phyloP scores from a whole-genome alignment of 305 asterid genomes.

The Lippia alba region DNA sequence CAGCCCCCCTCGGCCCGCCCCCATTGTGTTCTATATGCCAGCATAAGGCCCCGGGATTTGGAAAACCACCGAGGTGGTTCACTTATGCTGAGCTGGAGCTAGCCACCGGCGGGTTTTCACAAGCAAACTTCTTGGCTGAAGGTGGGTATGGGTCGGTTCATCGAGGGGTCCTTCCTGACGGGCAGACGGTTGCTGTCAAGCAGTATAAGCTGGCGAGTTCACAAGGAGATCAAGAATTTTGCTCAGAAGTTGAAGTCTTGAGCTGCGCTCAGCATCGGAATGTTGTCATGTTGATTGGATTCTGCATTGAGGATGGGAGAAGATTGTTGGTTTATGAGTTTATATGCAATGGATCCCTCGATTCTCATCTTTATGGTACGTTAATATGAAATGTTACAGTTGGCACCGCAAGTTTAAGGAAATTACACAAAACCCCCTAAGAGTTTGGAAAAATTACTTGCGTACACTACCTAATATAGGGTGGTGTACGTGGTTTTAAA shows the following conservation, averaged over 20 bases:
- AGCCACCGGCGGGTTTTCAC: conserved; percentile 90
- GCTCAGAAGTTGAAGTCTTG: conserved; percentile 96
- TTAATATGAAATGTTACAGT: too few relatives aligned
- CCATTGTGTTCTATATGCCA: conserved; percentile 95
- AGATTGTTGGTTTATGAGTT: conserved; percentile 89
- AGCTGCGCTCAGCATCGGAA: conserved; percentile 99
- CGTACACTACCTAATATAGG: too few relatives aligned
- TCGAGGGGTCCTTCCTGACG: conserved; percentile 90
- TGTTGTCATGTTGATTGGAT: conserved; percentile 94
- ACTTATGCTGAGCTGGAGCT: conserved; percentile 83
- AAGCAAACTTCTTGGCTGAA: conserved; percentile 91
- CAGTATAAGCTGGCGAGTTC: conserved; percentile 98
- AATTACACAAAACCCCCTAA: too few relatives aligned
- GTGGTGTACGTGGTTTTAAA: too few relatives aligned
- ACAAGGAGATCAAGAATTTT: conserved; percentile 98
- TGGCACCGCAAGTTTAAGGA: too few relatives aligned
- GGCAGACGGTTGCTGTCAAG: conserved; percentile 93
- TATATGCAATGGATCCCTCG: conserved; percentile 96
- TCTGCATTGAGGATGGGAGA: conserved; percentile 90
- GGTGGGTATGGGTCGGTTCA: conserved; percentile 99
- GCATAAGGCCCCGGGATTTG: conserved; percentile 90
- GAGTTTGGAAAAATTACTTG: too few relatives aligned
- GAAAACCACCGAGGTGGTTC: conserved; percentile 98
- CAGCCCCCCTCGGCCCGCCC: conserved; percentile 84
- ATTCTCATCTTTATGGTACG: conserved; percentile 91